A percentile compares a stretch with the other conserved stretches of the same genome.
Conservation (phyloP, 805 yeast genomes). For the Zygoascus flipseniorum region DNA sequence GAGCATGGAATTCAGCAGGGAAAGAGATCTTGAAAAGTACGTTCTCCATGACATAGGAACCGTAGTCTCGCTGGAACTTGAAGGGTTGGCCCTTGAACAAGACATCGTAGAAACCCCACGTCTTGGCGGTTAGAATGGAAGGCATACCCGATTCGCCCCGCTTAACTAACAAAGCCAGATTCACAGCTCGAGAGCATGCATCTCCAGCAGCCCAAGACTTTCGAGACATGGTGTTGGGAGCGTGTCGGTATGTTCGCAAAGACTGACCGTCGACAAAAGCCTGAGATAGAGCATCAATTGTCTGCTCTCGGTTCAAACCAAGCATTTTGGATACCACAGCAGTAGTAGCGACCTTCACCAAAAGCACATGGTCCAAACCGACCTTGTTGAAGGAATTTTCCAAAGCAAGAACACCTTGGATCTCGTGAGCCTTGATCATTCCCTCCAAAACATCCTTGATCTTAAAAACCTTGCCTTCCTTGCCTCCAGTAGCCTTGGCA, state of each 20-base stretch:
- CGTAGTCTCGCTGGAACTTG: slow-evolving; percentile 45
- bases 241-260: slow-evolving; percentile 53
- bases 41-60: slow-evolving; percentile 56
- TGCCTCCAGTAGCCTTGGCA: slow-evolving; percentile 32
- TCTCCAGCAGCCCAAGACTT: slow-evolving; percentile 67
- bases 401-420: slow-evolving; percentile 50
- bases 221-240: slow-evolving; percentile 55
- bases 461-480: slow-evolving; percentile 36
- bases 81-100: slow-evolving; percentile 44
- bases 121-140: slow-evolving; percentile 46
- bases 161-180: slow-evolving; percentile 44
- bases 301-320: slow-evolving; percentile 43
- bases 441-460: slow-evolving; percentile 43
- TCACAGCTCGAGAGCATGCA: slow-evolving; percentile 51
- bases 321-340: slow-evolving; percentile 50
- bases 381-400: slow-evolving; percentile 54
- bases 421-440: slow-evolving; percentile 60
- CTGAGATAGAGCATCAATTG: slow-evolving; percentile 47
- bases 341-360: slow-evolving; percentile 53
- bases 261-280: slow-evolving; percentile 56
- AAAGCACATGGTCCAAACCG: slow-evolving; percentile 51
- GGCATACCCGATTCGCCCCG: slow-evolving; percentile 51
- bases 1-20: slow-evolving; percentile 62
- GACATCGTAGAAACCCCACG: slow-evolving; percentile 62
- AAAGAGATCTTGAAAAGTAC: slow-evolving; percentile 52